Evolutionary conservation across 2,329 filamentous ascomycete genomes (phyloP).

Genomic region (Neurospora crassa): DNA sequence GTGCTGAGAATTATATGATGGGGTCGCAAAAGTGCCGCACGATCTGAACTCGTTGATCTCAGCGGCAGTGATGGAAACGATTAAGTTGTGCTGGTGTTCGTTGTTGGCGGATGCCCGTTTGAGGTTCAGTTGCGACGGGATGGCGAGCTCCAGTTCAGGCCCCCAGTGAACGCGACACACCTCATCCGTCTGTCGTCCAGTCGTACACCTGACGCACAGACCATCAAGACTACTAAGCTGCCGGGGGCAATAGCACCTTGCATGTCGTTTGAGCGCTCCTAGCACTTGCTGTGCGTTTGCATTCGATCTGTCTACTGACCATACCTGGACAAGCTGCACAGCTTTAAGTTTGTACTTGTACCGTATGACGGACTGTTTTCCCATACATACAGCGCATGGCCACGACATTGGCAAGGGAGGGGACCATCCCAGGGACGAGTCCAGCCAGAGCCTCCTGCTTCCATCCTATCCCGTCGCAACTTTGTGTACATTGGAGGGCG

Average conservation of each 20-base stretch:
- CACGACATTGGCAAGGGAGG: background rate
- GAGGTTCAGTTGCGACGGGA: background rate
- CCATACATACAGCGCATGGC: background rate
- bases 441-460: background rate
- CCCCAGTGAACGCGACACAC: background rate
- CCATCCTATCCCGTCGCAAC: background rate
- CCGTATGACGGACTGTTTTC: background rate
- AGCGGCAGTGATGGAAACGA: background rate
- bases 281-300: background rate
- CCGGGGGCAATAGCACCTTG: background rate
- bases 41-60: background rate
- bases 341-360: background rate
- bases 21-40: background rate
- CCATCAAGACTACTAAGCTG: background rate
- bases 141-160: background rate
- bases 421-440: background rate
- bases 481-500: background rate
- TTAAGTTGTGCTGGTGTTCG: background rate
- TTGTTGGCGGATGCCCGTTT: background rate
- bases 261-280: background rate
- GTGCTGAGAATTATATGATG: background rate
- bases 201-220: background rate
- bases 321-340: background rate
- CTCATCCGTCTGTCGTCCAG: background rate
- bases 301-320: background rate